Percentiles rank a stretch among this genome's conserved stretches.
Evolutionary conservation across 2,329 filamentous ascomycete species (phyloP).

Genomic region (Aotearoamyces nothofagi): DNA sequence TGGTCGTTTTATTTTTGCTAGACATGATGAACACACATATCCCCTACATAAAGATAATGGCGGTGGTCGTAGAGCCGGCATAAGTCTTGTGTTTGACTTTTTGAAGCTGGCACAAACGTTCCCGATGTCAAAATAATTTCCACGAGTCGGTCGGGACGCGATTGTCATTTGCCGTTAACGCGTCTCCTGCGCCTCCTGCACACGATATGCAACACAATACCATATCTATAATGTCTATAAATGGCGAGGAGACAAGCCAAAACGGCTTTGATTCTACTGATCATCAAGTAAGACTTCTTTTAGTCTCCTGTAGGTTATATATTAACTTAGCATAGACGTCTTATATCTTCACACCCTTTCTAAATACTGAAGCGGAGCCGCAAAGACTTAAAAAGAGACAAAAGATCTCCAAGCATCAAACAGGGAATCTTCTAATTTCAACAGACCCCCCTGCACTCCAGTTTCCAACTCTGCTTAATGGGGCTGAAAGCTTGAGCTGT

Average conservation of each 20-base stretch:
- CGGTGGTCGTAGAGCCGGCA: slow-evolving; percentile 16
- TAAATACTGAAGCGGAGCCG: slow-evolving; percentile 21
- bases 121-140: too few relatives aligned
- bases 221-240: slow-evolving; percentile 17
- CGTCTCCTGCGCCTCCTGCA: too few relatives aligned
- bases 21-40: slow-evolving; percentile 19
- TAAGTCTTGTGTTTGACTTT: slow-evolving; percentile 8
- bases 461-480: slow-evolving; percentile 39
- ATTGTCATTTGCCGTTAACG: too few relatives aligned
- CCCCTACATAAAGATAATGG: slow-evolving; percentile 13
- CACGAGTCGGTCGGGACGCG: too few relatives aligned
- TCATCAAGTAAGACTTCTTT: slow-evolving; percentile 15
- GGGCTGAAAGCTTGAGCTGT: slow-evolving; percentile 32
- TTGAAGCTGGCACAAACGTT: slow-evolving; percentile 2
- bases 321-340: slow-evolving; percentile 29
- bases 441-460: slow-evolving; percentile 1
- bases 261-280: slow-evolving; percentile 16
- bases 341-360: slow-evolving; percentile 42
- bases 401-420: slow-evolving; percentile 29
- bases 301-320: slow-evolving; percentile 1
- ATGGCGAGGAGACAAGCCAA: slow-evolving; percentile 12
- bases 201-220: too few relatives aligned
- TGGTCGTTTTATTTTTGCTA: slow-evolving; percentile 12
- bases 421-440: background rate
- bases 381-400: slow-evolving; percentile 40